These are phyloP conservation scores for Pseudogymnoascus sp. DNA, from an alignment of 2,329 filamentous ascomycete genomes.

Conservation along the genomic window DNA sequence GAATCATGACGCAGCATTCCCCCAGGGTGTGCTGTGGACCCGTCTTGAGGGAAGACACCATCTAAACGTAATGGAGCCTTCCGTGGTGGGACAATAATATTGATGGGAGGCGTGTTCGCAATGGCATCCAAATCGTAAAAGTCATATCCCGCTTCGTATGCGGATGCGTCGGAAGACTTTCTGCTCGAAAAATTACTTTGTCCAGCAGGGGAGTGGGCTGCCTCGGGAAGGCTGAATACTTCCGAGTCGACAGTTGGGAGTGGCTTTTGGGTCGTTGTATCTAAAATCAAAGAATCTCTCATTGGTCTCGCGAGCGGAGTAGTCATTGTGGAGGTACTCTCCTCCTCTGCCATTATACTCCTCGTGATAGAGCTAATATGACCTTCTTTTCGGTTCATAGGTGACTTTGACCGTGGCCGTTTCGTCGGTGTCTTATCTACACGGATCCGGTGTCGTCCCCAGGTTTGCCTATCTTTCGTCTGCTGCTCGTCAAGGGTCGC, in stretches of 20 bases:
- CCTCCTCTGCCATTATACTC: slow-evolving; percentile 33
- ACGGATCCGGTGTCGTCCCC: slow-evolving; percentile 6
- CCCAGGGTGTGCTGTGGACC: slow-evolving; percentile 26
- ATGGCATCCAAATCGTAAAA: slow-evolving; percentile 53
- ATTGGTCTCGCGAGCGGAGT: slow-evolving; percentile 51
- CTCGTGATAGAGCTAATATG: slow-evolving; percentile 15
- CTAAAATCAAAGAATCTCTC: slow-evolving; percentile 23
- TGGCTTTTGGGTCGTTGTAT: slow-evolving; percentile 20
- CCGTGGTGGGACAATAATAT: slow-evolving; percentile 32
- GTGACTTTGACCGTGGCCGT: slow-evolving; percentile 9
- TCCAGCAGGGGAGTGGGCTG: slow-evolving; percentile 14
- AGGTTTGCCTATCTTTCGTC: slow-evolving; percentile 3
- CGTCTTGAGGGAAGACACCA: slow-evolving; percentile 14
- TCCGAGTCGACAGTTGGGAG: slow-evolving; percentile 25
- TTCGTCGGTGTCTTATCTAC: slow-evolving; percentile 22
- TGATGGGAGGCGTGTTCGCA: slow-evolving; percentile 39
- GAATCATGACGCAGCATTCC: slow-evolving; percentile 43
- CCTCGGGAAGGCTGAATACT: slow-evolving; percentile 21
- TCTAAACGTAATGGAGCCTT: slow-evolving; percentile 15
- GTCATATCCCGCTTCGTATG: slow-evolving; percentile 47
- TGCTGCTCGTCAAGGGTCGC: slow-evolving; percentile 10
- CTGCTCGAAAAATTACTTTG: background rate
- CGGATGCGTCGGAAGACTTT: background rate
- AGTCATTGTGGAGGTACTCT: slow-evolving; percentile 54
- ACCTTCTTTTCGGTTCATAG: slow-evolving; percentile 11